phyloP scores from a whole-genome alignment of 495 filamentous ascomycete genomes.

The Acidomyces sp. region DNA sequence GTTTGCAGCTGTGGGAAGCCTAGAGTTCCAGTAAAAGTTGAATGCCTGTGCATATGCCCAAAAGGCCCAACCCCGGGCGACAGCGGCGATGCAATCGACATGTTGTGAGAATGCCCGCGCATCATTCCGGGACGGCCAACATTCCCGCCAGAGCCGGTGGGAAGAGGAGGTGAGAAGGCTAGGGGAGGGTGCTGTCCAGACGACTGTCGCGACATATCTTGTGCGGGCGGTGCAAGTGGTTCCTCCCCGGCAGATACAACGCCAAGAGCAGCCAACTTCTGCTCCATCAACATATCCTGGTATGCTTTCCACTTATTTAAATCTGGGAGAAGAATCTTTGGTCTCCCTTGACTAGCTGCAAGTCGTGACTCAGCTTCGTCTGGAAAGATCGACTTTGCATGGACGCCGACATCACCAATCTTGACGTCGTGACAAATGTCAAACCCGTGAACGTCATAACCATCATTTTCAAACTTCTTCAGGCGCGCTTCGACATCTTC shows the following conservation, averaged over 20 bases:
- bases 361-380: slow-evolving; percentile 44
- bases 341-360: slow-evolving; percentile 40
- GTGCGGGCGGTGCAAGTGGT: slow-evolving; percentile 29
- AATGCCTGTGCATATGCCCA: slow-evolving; percentile 31
- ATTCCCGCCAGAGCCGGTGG: slow-evolving; percentile 50
- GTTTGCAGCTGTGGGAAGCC: slow-evolving; percentile 17
- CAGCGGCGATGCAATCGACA: slow-evolving; percentile 30
- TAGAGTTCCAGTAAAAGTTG: slow-evolving; percentile 25
- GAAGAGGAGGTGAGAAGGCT: slow-evolving; percentile 63
- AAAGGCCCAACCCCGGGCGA: slow-evolving; percentile 19
- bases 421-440: slow-evolving; percentile 18
- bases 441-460: slow-evolving; percentile 65
- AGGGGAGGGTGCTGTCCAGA: slow-evolving; percentile 49
- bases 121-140: slow-evolving; percentile 14
- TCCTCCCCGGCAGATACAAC: slow-evolving; percentile 67
- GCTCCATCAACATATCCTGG: slow-evolving; percentile 66
- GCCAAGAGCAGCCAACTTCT: slow-evolving; percentile 80
- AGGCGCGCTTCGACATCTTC: slow-evolving; percentile 53
- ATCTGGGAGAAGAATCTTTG: slow-evolving; percentile 64
- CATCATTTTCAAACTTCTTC: slow-evolving; percentile 56
- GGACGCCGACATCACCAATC: slow-evolving; percentile 13
- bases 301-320: slow-evolving; percentile 69
- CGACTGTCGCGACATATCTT: slow-evolving; percentile 41
- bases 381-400: slow-evolving; percentile 65
- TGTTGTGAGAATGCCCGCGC: slow-evolving; percentile 27